phyloP scores from a whole-genome alignment of 140 eudicot genomes.

The Oenanthe javanica region DNA sequence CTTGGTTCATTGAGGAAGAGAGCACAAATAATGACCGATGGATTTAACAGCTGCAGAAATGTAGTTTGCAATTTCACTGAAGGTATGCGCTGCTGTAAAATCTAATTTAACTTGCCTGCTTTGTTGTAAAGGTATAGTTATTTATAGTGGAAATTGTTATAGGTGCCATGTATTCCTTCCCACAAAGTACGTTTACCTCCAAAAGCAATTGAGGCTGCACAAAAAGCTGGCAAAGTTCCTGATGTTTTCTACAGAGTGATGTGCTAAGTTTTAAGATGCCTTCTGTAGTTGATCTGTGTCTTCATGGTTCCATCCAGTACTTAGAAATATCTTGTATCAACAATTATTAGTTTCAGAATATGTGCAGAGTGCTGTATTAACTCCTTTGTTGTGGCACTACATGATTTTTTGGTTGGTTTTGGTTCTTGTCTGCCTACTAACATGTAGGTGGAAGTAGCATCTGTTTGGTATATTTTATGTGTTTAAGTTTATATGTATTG shows the following conservation, averaged over 20 bases:
- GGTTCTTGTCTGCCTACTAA: too few species aligned
- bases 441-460: too few species aligned
- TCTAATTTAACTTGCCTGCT: not conserved
- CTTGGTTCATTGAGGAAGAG: constrained; percentile 88
- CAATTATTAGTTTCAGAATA: too few species aligned
- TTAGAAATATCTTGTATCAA: too few species aligned
- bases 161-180: constrained; percentile 99
- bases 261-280: too few species aligned
- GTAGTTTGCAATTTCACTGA: constrained; percentile 97
- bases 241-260: constrained; percentile 61
- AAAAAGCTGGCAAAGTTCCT: constrained; percentile 71
- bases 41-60: constrained; percentile 97
- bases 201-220: constrained; percentile 82
- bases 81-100: constrained; percentile 37
- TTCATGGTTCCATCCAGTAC: too few species aligned
- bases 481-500: too few species aligned
- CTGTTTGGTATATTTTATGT: too few species aligned
- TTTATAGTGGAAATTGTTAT: constrained; percentile 1
- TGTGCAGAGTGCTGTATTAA: too few species aligned
- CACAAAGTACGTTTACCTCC: constrained; percentile 87
- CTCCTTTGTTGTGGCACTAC: too few species aligned
- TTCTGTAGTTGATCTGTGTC: too few species aligned
- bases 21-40: constrained; percentile 95
- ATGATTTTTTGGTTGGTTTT: too few species aligned
- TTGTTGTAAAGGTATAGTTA: not conserved